phyloP scores from a whole-genome alignment of 306 rosid genomes.

The Malus asiatica region DNA sequence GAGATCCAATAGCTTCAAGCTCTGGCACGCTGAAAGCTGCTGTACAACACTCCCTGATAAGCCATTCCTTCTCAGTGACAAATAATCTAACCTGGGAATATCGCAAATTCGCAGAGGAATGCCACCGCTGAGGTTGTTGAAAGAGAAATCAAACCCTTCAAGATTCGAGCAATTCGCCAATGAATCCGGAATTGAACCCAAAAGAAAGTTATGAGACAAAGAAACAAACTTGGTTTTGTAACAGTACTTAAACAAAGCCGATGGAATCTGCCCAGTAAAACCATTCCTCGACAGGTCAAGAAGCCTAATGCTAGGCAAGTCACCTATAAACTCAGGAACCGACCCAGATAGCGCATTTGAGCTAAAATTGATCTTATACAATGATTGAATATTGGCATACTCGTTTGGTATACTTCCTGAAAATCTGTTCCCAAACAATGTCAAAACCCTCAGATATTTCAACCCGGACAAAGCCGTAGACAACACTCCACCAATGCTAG shows the following conservation, averaged over 20 bases:
- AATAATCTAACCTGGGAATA: constrained; percentile 61
- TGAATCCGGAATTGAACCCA: constrained; percentile 66
- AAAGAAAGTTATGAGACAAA: constrained; percentile 64
- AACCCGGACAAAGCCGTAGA: constrained; percentile 66
- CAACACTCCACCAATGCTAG: constrained; percentile 68
- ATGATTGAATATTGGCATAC: constrained; percentile 50
- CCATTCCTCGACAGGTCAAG: constrained; percentile 85
- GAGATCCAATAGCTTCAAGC: constrained; percentile 68
- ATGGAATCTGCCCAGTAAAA: constrained; percentile 71
- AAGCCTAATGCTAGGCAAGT: constrained; percentile 68
- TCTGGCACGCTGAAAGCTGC: constrained; percentile 47
- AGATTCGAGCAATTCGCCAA: constrained; percentile 67
- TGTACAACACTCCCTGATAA: constrained; percentile 58
- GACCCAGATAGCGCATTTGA: constrained; percentile 76
- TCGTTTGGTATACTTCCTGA: constrained; percentile 63
- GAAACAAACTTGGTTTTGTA: constrained; percentile 72
- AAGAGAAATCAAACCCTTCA: constrained; percentile 93
- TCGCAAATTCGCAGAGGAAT: constrained; percentile 56
- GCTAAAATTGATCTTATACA: constrained; percentile 95
- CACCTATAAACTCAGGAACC: constrained; percentile 82
- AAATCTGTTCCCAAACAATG: constrained; percentile 77
- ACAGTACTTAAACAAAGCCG: constrained; percentile 68
- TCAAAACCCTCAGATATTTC: constrained; percentile 67
- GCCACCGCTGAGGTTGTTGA: constrained; percentile 68
- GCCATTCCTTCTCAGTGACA: constrained; percentile 67